Evolutionary conservation across 352 stramenopile species (phyloP).

Genomic region (Phytophthora agathidicida): DNA sequence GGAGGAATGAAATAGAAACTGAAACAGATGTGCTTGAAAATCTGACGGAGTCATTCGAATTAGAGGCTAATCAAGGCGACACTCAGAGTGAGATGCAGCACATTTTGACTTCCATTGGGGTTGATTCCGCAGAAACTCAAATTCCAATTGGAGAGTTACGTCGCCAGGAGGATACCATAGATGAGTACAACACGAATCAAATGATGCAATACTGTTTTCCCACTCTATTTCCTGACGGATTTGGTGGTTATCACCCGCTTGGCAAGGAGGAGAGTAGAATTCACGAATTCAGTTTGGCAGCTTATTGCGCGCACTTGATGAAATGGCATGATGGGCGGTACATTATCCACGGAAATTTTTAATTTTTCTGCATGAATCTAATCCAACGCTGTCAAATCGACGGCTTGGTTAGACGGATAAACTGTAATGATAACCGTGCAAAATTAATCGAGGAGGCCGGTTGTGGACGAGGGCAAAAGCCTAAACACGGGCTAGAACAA

Average conservation of each 20-base stretch:
- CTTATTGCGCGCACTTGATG: conserved; percentile 28
- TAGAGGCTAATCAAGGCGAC: background rate
- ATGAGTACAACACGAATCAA: conserved; percentile 23
- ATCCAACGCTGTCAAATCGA: conserved; percentile 34
- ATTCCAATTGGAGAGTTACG: conserved; percentile 2
- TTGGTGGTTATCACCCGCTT: conserved; percentile 10
- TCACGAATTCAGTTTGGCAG: conserved; percentile 16
- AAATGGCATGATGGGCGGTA: conserved; percentile 10
- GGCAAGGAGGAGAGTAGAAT: background rate
- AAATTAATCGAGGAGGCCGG: background rate
- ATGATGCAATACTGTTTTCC: conserved; percentile 33
- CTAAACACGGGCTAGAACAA: background rate
- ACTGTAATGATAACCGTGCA: background rate
- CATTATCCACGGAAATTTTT: conserved; percentile 25
- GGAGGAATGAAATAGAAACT: conserved; percentile 1
- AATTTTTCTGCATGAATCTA: conserved; percentile 34
- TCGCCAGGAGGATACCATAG: background rate
- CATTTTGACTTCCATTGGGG: background rate
- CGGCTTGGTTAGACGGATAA: conserved; percentile 14
- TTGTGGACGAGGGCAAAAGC: background rate
- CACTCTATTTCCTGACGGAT: conserved; percentile 22
- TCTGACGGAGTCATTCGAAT: conserved; percentile 9
- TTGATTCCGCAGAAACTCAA: background rate
- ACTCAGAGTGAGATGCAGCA: conserved; percentile 4
- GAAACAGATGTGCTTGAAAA: conserved; percentile 5